Evolutionary conservation across 805 yeast genomes (phyloP).

Genomic region (Wickerhamia fluorescens): DNA sequence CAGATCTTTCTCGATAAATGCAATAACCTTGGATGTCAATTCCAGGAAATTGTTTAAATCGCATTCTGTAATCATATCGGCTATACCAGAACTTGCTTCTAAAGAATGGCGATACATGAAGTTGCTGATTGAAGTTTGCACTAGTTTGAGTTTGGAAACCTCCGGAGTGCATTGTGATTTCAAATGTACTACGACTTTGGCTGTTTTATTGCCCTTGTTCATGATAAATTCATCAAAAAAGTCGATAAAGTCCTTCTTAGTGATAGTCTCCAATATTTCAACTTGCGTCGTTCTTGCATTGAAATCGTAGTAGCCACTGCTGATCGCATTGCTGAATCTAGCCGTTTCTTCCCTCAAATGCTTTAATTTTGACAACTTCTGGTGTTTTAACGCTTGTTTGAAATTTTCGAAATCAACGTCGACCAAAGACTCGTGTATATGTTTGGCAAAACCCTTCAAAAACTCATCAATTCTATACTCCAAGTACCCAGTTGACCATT

Average conservation of each 20-base stretch:
- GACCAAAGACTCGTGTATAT: slow-evolving; percentile 41
- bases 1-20: slow-evolving; percentile 17
- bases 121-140: slow-evolving; percentile 21
- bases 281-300: slow-evolving; percentile 51
- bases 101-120: slow-evolving; percentile 15
- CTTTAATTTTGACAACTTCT: slow-evolving; percentile 64
- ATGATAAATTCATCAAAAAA: slow-evolving; percentile 44
- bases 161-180: slow-evolving; percentile 41
- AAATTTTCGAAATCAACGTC: slow-evolving; percentile 63
- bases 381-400: slow-evolving; percentile 59
- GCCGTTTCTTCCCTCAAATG: slow-evolving; percentile 71
- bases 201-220: slow-evolving; percentile 9
- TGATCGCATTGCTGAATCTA: slow-evolving; percentile 60
- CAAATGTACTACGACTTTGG: slow-evolving; percentile 31
- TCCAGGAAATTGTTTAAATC: slow-evolving; percentile 5
- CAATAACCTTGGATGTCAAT: slow-evolving; percentile 4
- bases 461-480: slow-evolving; percentile 72
- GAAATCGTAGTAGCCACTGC: slow-evolving; percentile 76
- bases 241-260: slow-evolving; percentile 49
- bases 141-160: slow-evolving; percentile 11
- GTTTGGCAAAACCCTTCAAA: slow-evolving; percentile 39
- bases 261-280: slow-evolving; percentile 42
- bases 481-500: slow-evolving; percentile 64
- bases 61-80: slow-evolving; percentile 13
- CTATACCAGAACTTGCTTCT: slow-evolving; percentile 17